Conservation (phyloP, 805 yeast species). For the Saturnispora galanensis region DNA sequence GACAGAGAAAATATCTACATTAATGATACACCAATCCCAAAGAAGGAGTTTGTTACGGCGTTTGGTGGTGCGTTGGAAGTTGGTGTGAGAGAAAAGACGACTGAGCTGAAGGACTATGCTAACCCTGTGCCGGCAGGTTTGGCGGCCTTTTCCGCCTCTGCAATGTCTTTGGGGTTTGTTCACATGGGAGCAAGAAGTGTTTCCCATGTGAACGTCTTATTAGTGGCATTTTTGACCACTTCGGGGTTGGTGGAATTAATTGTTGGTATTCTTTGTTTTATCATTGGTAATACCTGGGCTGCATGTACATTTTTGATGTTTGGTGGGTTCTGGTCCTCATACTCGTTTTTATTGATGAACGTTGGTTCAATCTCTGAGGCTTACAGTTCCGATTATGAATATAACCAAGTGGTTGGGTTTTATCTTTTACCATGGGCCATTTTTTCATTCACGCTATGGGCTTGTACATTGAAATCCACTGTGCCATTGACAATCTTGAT, state of each 20-base stretch:
- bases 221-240: constrained; percentile 38
- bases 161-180: constrained; percentile 38
- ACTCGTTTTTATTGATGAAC: constrained; percentile 36
- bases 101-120: constrained; percentile 23
- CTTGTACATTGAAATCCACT: constrained; percentile 41
- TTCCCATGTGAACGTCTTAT: constrained; percentile 31
- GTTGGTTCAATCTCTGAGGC: constrained; percentile 33
- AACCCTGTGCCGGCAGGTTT: constrained; percentile 50
- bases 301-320: constrained; percentile 42
- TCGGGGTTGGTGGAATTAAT: constrained; percentile 42
- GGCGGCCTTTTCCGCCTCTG: constrained; percentile 37
- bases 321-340: constrained; percentile 48
- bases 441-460: constrained; percentile 36
- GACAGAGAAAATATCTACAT: constrained; percentile 34
- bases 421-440: constrained; percentile 44
- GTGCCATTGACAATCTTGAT: constrained; percentile 31
- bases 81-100: constrained; percentile 27
- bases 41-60: constrained; percentile 50
- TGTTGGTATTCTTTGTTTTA: constrained; percentile 43
- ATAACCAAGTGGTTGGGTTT: constrained; percentile 36
- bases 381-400: constrained; percentile 30
- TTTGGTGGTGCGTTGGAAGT: constrained; percentile 50
- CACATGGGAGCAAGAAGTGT: constrained; percentile 40
- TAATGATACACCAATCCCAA: constrained; percentile 34
- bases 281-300: constrained; percentile 47